phyloP scores from a whole-genome alignment of 129 eudicot genomes.

The Silybum marianum region DNA sequence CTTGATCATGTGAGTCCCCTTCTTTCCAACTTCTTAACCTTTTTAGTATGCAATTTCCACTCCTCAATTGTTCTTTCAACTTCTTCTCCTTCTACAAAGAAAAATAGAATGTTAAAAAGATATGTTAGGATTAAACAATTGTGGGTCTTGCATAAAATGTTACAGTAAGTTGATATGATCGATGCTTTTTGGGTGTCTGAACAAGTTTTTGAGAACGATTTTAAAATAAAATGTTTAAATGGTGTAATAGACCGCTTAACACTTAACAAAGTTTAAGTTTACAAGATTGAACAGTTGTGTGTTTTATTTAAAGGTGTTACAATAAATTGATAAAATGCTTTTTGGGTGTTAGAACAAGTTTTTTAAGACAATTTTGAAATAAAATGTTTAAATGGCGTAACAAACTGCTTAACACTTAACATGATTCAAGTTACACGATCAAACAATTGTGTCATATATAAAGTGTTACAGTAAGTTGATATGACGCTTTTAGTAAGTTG shows the following conservation, averaged over 20 bases:
- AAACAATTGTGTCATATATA: background rate
- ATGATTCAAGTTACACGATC: background rate
- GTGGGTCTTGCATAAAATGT: background rate
- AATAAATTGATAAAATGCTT: background rate
- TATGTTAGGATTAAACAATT: background rate
- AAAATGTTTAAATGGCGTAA: background rate
- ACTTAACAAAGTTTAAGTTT: background rate
- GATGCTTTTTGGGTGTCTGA: background rate
- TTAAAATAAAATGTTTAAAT: background rate
- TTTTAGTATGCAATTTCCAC: conserved; percentile 57
- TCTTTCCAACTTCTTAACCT: conserved; percentile 42
- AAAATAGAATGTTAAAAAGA: background rate
- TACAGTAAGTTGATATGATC: background rate
- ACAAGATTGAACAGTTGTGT: too few relatives aligned
- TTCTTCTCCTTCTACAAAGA: conserved; percentile 63
- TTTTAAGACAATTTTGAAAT: background rate
- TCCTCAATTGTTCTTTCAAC: conserved; percentile 49
- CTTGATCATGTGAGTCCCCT: conserved; percentile 41
- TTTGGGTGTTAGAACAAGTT: background rate
- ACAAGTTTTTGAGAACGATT: background rate
- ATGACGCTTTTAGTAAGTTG: background rate
- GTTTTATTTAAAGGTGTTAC: background rate
- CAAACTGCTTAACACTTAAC: background rate
- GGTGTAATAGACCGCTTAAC: background rate
- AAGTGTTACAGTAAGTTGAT: background rate